Evolutionary conservation across 1,284 basidiomycete genomes (phyloP).

Genomic region (Peniophora sp.): DNA sequence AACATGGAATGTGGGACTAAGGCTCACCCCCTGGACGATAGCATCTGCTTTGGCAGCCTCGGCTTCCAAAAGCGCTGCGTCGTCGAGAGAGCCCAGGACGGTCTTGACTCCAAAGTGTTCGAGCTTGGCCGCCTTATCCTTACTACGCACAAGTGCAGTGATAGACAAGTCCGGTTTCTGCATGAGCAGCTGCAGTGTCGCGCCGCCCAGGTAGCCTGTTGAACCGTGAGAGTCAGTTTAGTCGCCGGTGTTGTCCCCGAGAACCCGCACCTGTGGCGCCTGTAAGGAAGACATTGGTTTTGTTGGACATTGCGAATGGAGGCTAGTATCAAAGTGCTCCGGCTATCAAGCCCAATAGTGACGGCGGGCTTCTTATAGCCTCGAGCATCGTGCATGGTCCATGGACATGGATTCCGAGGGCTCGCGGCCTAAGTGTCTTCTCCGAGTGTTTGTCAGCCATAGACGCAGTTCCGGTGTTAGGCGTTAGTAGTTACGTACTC

Average conservation of each 20-base stretch:
- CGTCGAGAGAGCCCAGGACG: conserved; percentile 25
- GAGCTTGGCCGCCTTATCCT: conserved; percentile 28
- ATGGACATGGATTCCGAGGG: too few relatives aligned
- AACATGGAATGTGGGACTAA: neutral
- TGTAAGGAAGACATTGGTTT: neutral
- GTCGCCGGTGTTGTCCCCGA: too few relatives aligned
- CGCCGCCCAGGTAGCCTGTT: conserved; percentile 47
- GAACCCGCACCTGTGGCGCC: neutral
- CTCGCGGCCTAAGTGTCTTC: too few relatives aligned
- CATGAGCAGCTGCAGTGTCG: conserved; percentile 36
- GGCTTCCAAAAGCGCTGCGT: conserved; percentile 22
- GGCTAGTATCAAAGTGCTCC: too few relatives aligned
- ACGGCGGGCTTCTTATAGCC: too few relatives aligned
- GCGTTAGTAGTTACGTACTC: too few relatives aligned
- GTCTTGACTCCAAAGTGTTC: conserved; percentile 21
- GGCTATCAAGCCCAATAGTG: too few relatives aligned
- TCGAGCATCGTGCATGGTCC: too few relatives aligned
- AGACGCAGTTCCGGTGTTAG: too few relatives aligned
- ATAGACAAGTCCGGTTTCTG: conserved; percentile 28
- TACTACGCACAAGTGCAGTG: conserved; percentile 33
- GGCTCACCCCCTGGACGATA: conserved; percentile 37
- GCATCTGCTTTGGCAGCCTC: conserved; percentile 37
- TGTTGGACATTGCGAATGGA: too few relatives aligned
- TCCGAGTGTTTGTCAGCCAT: too few relatives aligned
- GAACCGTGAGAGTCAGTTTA: too few relatives aligned